A percentile compares a stretch with the other conserved stretches of the same genome.
Evolutionary conservation across 306 rosid genomes (phyloP).

Genomic region (Cyclanthera cordifolia): DNA sequence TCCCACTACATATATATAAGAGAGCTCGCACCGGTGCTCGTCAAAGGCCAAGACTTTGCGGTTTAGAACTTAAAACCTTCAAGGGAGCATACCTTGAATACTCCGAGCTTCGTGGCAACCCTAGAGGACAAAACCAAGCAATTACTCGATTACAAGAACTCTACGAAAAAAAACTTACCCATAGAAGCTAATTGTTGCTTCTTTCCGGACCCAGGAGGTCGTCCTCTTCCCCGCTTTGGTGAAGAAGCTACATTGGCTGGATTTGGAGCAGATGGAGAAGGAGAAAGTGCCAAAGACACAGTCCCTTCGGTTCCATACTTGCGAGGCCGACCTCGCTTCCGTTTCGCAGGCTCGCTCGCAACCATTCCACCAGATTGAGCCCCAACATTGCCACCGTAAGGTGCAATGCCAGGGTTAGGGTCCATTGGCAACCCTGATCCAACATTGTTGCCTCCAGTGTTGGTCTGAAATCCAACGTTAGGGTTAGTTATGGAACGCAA

Average conservation of each 20-base stretch:
- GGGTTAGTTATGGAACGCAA: slow-evolving; percentile 45
- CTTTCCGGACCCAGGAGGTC: slow-evolving; percentile 85
- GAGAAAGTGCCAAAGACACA: slow-evolving; percentile 69
- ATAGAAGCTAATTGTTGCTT: slow-evolving; percentile 70
- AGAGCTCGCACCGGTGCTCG: no score
- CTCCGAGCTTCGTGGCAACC: no score
- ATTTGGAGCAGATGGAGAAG: slow-evolving; percentile 33
- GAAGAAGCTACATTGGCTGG: slow-evolving; percentile 29
- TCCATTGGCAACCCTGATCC: slow-evolving; percentile 55
- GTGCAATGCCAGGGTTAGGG: slow-evolving; percentile 40
- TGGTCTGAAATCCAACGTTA: slow-evolving; percentile 48
- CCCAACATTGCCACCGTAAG: slow-evolving; percentile 60
- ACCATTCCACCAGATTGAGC: slow-evolving; percentile 40
- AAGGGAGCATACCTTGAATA: no score
- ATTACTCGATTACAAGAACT: neutral
- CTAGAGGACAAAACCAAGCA: neutral
- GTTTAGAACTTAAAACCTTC: no score
- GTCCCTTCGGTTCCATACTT: slow-evolving; percentile 78
- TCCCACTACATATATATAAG: no score
- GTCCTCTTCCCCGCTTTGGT: slow-evolving; percentile 71
- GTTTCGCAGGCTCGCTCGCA: slow-evolving; percentile 47
- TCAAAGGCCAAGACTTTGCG: no score
- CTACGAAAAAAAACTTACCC: slow-evolving; percentile 30
- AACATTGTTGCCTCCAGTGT: slow-evolving; percentile 41
- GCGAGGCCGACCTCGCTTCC: slow-evolving; percentile 94